phyloP scores from a whole-genome alignment of 345 rosid species.

The Adansonia digitata region DNA sequence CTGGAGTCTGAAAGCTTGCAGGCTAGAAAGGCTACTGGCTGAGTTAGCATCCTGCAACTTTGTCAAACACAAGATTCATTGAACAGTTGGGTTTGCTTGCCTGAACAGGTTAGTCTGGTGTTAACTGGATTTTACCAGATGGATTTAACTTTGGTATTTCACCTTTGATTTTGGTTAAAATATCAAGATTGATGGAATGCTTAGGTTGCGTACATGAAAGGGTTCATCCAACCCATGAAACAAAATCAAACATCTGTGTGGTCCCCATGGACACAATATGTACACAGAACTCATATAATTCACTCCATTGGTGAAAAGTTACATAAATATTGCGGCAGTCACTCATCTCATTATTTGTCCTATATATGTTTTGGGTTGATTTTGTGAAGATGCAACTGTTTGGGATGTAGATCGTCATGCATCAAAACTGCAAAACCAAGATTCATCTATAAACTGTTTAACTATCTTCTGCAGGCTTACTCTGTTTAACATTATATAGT shows the following conservation, averaged over 20 bases:
- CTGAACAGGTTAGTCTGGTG: slow-evolving; percentile 8
- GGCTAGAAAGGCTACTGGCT: neutral
- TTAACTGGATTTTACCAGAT: neutral
- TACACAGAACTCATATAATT: neutral
- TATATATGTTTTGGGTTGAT: neutral
- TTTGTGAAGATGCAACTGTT: neutral
- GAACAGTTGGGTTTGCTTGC: neutral
- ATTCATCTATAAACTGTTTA: neutral
- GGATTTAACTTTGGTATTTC: neutral
- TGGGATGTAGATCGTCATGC: neutral
- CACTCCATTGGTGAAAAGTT: neutral
- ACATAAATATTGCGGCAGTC: neutral
- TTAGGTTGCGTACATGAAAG: neutral
- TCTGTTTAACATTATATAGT: neutral
- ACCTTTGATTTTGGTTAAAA: neutral
- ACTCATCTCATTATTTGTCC: neutral
- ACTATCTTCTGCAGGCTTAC: neutral
- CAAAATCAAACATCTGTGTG: neutral
- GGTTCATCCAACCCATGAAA: neutral
- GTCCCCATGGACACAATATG: neutral
- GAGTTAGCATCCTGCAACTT: neutral
- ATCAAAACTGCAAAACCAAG: neutral
- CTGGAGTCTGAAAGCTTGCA: neutral
- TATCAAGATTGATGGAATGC: neutral
- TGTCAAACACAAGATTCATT: neutral